Evolutionary conservation across 2,329 filamentous ascomycete genomes (phyloP), one percentile per base, ranked within the genome.

Genomic region (Phialophora macrospora): DNA sequence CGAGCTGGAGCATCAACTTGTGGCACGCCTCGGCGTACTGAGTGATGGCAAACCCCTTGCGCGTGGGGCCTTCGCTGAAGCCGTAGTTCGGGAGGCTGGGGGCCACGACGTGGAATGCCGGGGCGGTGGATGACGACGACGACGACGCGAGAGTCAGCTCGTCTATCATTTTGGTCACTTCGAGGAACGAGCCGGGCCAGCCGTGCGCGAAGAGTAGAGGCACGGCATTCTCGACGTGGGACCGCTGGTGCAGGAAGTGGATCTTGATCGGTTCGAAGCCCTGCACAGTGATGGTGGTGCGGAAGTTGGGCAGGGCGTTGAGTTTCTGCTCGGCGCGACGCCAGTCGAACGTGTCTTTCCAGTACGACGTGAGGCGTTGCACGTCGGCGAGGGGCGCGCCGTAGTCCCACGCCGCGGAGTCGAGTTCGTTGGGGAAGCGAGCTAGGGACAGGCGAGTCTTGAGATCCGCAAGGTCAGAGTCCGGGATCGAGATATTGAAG

Each of bases 11-110:
- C 90, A 93, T 93, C 8, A 92, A 77, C 62, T 86, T 87, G 74
- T 92, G 85, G 69, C 87, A 80, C 0, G 83, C 83, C 75, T 91
- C 86, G 4, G 87, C 87, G 72, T 90, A 89, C 69, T 90, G 85
- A 22, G 80, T 79, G 11, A 86, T 72, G 1, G 81, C 83, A 65
- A 90, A 90, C 0, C 87, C 87, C 63, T 78, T 80, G 75, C 85
- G 80, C 58, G 77, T 73, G 17, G 83, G 76, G 2, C 76, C 78
- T 26, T 80, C 75, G n/a, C 80, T 83, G 75, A 86, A 86, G 48
- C 81, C 83, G 68, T 83, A 86, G 69, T 85, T 85, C 3, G 84
- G 84, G n/a, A 86, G 73, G 1, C 81, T 84, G 0, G 82, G 83
- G 0, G 80, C 84, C 0, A 87, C 79, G 34, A 86, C 74, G 69